Evolutionary conservation across 768 basidiomycete species (phyloP).

Genomic region (Wakefieldia striispora): DNA sequence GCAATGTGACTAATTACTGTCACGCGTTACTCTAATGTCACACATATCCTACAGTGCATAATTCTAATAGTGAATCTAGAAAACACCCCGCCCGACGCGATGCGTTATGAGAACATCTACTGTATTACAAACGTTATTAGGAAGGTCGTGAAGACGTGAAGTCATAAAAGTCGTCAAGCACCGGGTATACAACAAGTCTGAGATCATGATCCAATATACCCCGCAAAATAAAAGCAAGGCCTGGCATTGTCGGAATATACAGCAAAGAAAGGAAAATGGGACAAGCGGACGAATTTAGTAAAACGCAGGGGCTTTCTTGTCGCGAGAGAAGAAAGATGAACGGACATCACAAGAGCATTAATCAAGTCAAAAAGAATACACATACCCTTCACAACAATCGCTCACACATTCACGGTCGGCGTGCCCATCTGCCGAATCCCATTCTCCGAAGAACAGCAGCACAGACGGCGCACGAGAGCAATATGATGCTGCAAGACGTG

Average conservation of each 20-base stretch:
- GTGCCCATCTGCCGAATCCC: slow-evolving; percentile 23
- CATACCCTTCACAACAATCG: neutral
- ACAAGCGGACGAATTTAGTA: neutral
- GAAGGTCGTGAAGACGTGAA: neutral
- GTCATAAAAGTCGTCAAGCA: slow-evolving; percentile 4
- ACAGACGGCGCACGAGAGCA: slow-evolving; percentile 30
- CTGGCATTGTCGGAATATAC: neutral
- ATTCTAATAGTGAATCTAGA: too few relatives aligned
- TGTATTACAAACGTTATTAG: too few relatives aligned
- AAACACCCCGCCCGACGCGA: too few relatives aligned
- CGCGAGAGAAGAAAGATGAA: neutral
- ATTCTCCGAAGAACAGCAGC: slow-evolving; percentile 25
- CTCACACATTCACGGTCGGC: slow-evolving; percentile 14
- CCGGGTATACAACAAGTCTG: neutral
- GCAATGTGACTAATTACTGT: too few relatives aligned
- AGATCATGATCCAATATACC: neutral
- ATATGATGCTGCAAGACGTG: slow-evolving; percentile 21
- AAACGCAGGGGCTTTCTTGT: neutral
- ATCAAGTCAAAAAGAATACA: neutral
- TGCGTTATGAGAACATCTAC: too few relatives aligned
- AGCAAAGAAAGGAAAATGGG: neutral
- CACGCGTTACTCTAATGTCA: too few relatives aligned
- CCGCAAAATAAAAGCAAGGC: neutral
- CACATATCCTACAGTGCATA: too few relatives aligned
- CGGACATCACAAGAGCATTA: neutral